Conservation (phyloP, 2,329 filamentous ascomycete species). For the Teratosphaeria epicoccoides region DNA sequence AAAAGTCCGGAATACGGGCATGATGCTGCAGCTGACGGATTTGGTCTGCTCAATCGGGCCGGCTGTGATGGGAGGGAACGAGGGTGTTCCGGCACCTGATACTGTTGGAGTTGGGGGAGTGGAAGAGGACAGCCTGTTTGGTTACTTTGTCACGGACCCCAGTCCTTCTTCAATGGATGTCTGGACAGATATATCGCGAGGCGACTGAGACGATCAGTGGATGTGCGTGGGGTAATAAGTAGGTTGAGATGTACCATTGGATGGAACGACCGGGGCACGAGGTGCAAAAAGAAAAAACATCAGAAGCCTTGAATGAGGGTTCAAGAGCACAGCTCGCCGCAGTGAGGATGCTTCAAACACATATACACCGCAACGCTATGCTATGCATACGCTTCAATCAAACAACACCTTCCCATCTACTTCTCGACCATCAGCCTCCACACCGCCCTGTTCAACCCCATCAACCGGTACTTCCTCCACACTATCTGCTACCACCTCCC, state of each 20-base stretch:
- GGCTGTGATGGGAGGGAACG: background rate
- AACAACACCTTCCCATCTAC: background rate
- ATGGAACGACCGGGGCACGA: too few relatives aligned
- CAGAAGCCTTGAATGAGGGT: too few relatives aligned
- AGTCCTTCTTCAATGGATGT: too few relatives aligned
- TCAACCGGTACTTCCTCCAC: slow-evolving; percentile 5
- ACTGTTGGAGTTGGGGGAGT: background rate
- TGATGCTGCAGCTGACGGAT: background rate
- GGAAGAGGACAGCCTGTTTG: background rate
- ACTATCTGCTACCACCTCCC: slow-evolving; percentile 13
- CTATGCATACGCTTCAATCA: background rate
- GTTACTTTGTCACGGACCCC: background rate
- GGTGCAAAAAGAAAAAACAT: too few relatives aligned
- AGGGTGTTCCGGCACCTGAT: background rate
- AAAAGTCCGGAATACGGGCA: background rate
- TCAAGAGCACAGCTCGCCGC: too few relatives aligned
- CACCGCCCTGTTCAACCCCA: slow-evolving; percentile 2
- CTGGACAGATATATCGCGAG: too few relatives aligned
- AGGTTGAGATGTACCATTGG: background rate
- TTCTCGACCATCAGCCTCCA: background rate
- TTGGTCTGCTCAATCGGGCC: background rate
- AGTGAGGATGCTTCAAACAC: too few relatives aligned
- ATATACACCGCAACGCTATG: background rate
- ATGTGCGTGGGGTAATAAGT: too few relatives aligned
- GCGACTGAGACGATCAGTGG: too few relatives aligned